A percentile compares a stretch with the other conserved stretches of the same genome.
Conservation (phyloP, 192 early-diverging fungal species). For the Phlyctochytrium planicorne region DNA sequence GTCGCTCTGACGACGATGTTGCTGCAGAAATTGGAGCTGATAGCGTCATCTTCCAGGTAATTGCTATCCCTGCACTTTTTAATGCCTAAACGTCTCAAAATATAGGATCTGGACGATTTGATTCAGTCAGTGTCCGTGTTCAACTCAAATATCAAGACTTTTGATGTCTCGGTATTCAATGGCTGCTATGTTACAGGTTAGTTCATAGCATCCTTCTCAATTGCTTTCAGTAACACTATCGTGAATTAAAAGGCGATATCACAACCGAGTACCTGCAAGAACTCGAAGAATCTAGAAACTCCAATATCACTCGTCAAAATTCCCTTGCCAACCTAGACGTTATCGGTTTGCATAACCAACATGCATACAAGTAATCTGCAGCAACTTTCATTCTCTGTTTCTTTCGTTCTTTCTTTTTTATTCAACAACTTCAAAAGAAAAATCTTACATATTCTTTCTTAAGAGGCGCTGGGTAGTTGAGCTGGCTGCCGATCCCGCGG, state of each 20-base stretch:
- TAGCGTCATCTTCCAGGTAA: slow-evolving; percentile 87
- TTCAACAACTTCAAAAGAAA: too few species aligned
- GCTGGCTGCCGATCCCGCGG: too few species aligned
- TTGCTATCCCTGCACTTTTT: neutral
- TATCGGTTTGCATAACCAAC: slow-evolving; percentile 48
- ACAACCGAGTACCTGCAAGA: slow-evolving; percentile 40
- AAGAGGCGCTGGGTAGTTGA: too few species aligned
- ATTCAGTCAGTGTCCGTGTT: slow-evolving; percentile 81
- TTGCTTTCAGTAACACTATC: neutral
- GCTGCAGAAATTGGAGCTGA: slow-evolving; percentile 93
- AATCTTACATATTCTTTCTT: neutral
- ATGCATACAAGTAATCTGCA: slow-evolving; percentile 26
- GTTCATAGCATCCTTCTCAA: neutral
- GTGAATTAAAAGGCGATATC: slow-evolving; percentile 36
- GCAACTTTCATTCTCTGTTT: neutral
- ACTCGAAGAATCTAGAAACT: slow-evolving; percentile 38
- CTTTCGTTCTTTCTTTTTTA: neutral
- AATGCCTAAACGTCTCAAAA: neutral
- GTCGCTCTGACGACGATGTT: slow-evolving; percentile 77
- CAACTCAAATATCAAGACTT: slow-evolving; percentile 75
- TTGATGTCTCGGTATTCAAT: slow-evolving; percentile 98
- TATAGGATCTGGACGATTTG: slow-evolving; percentile 75
- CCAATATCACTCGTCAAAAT: slow-evolving; percentile 22
- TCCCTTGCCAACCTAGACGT: slow-evolving; percentile 41
- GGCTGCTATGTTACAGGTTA: slow-evolving; percentile 86